Base-by-base conservation (phyloP, 768 basidiomycete species). In the Pleurotus ostreatus region DNA sequence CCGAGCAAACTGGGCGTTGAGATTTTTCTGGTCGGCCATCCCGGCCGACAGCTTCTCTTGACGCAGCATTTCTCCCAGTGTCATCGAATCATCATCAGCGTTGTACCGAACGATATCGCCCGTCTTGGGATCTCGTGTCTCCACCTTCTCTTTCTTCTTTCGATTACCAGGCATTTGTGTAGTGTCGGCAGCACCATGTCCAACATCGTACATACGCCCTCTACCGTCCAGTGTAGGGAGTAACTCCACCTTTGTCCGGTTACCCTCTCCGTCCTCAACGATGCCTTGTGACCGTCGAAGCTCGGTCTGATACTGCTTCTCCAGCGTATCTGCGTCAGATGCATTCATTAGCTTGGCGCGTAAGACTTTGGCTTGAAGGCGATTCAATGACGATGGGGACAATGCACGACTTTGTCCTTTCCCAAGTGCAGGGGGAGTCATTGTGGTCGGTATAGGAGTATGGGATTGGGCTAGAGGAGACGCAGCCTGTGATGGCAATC, bases 31-130 rank as follows among this genome's bases (percentile, higher is more conserved):
- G 68, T 96, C 94, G 1, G 86, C 79, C 66, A 89, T 82, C 18
- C 97, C 95, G 40, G 87, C 94, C 38, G 87, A 83, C 66, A 98
- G 94, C 25, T 83, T 81, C 68, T 99, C 97, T 67, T 97, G 94
- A 30, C 97, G 81, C 45, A 98, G 78, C 79, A 99, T 84, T 63
- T 99, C 95, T 1, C 90, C 90, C 3, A 98, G 78, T 0, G 93
- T 90, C 18, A 84, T 80, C 0, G 78, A 78, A 67, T 98, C 94
- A 64, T 98, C 96, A 63, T 98, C 94, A 2, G 89, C 85, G 69
- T 96, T 94, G 69, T 87, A 86, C 18, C 95, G 84, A 49, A 98
- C 71, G 26, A 97, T 75, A 52, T 98, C 91, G 4, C 95, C 95
- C 0, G 94, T 94, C 70, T 91, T 92, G 15, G 81, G 80, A 65